Base-by-base conservation (phyloP, 495 filamentous ascomycete genomes). In the Penicillium arizonense region DNA sequence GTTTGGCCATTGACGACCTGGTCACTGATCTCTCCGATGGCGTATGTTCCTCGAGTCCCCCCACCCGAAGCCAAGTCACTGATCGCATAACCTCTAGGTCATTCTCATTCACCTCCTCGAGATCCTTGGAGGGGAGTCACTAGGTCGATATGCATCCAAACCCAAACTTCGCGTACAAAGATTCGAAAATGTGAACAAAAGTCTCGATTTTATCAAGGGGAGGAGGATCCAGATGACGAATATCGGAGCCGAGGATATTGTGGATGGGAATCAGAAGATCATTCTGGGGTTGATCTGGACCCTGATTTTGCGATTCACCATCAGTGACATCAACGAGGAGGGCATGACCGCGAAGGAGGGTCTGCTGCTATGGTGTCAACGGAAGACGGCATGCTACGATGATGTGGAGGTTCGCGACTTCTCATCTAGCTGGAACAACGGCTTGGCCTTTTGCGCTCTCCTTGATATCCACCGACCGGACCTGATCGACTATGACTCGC, bases 341-440 rank as follows among this genome's bases (percentile, higher is more conserved):
- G 95, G 95, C 50, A 87, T 97, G 86, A 96, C 91, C 40, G 95
- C 95, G 14, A 96, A 97, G 74, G 94, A 97, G 69, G 94, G 94
- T 44, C 72, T 98, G 58, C 70, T 98, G 40, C 74, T 98, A 18
- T 98, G 94, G 94, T 97, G 95, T 78, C 93, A 98, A 73, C 80
- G 94, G 50, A 98, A 98, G 72, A 98, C 94, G 21, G 94, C 94
- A 12, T 97, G 94, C 69, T 98, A 98, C 66, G 91, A 96, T 50
- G 94, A 93, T 59, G 92, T 98, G 4, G 86, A 97, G 52, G 88
- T 98, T 23, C 80, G 87, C 12, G 92, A 98, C 67, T 98, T 98
- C 75, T 96, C 89, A 21, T 77, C 78, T 21, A 96, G 92, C 63
- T 98, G 94, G 94, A 98, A 97, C 61, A 87, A 98, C 69, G 94